Percentiles rank a stretch among this genome's conserved stretches.
Conservation (phyloP, 2,329 filamentous ascomycete genomes). For the Alternaria triticimaculans region DNA sequence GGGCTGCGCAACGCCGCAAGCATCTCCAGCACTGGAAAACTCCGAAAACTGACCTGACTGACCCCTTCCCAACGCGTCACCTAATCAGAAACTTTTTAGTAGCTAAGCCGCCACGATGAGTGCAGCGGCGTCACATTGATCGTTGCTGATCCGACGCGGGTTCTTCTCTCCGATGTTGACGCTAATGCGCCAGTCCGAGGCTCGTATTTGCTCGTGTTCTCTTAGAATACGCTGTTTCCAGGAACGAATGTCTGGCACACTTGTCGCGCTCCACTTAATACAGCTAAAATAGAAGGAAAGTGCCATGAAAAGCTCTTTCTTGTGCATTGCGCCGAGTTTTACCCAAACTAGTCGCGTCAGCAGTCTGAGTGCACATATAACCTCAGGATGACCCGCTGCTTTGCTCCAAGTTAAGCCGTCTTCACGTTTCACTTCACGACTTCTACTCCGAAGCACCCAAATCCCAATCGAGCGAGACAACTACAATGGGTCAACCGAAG, state of each 20-base stretch:
- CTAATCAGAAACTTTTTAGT: background rate
- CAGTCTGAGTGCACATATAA: background rate
- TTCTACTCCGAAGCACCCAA: accelerated
- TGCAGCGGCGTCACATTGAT: background rate
- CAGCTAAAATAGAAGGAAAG: background rate
- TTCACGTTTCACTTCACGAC: background rate
- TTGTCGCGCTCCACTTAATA: background rate
- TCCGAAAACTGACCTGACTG: background rate
- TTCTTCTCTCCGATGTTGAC: background rate
- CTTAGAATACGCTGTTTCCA: background rate
- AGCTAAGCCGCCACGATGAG: background rate
- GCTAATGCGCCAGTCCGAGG: background rate
- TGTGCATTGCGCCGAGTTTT: background rate
- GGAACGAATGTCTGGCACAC: background rate
- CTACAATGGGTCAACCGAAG: background rate
- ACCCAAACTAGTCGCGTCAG: background rate
- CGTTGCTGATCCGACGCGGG: background rate
- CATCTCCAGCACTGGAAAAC: background rate
- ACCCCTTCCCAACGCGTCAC: background rate
- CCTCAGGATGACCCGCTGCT: background rate
- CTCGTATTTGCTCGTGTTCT: background rate
- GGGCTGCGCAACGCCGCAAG: background rate
- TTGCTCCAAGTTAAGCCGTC: background rate
- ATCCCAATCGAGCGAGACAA: background rate
- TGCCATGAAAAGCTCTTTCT: background rate